These are phyloP conservation scores for Eucalyptus sideroxylon DNA, from an alignment of 345 rosid genomes.

Conservation along the genomic window DNA sequence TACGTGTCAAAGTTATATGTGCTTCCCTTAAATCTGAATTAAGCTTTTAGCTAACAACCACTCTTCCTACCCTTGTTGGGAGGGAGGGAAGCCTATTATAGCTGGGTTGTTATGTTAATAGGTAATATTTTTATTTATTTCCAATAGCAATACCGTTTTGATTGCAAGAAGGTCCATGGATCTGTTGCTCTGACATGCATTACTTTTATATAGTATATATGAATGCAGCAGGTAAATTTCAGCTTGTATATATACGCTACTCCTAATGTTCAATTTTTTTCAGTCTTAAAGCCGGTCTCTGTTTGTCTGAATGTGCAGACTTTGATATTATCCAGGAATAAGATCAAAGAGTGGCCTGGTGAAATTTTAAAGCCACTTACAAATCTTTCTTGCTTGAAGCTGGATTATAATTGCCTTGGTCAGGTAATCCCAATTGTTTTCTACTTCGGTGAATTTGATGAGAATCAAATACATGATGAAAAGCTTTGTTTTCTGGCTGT, in stretches of 20 bases:
- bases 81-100: background rate
- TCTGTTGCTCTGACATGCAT: background rate
- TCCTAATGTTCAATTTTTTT: background rate
- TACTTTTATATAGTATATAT: background rate
- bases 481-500: background rate
- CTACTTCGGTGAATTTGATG: background rate
- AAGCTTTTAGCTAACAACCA: background rate
- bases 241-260: background rate
- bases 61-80: background rate
- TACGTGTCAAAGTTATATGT: background rate
- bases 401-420: conserved; percentile 64
- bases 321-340: conserved; percentile 68
- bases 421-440: conserved; percentile 37
- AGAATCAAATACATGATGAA: background rate
- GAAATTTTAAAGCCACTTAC: conserved; percentile 50
- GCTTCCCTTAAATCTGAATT: background rate
- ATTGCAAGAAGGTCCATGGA: background rate
- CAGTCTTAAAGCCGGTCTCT: background rate
- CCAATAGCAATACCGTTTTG: background rate
- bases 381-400: conserved; percentile 62
- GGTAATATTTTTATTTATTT: background rate
- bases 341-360: conserved; percentile 77
- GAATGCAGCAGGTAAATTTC: background rate
- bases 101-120: background rate
- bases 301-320: conserved; percentile 36